Conservation (phyloP, 441 rosid species). For the Populus hybrid region DNA sequence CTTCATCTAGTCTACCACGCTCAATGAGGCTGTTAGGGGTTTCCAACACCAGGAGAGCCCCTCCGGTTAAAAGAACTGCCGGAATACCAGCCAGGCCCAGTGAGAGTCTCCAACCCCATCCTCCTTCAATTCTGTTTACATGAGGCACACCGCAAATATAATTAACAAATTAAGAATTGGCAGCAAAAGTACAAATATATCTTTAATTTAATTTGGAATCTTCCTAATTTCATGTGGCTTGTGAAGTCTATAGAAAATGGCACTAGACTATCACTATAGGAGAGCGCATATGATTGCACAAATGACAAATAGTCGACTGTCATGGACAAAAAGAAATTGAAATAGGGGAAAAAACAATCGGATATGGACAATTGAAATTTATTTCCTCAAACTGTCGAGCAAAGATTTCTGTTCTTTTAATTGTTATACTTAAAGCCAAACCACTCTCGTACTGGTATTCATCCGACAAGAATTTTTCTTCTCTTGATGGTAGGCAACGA, state of each 20-base stretch:
- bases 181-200: not conserved
- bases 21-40: conserved; percentile 92
- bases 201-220: not conserved
- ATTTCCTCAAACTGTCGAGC: not conserved
- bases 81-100: conserved; percentile 87
- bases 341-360: no score
- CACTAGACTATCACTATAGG: not conserved
- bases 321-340: not conserved
- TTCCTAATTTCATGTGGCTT: not conserved
- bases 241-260: not conserved
- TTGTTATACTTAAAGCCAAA: not conserved
- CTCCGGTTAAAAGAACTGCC: conserved; percentile 65
- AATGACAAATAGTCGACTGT: not conserved
- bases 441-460: not conserved
- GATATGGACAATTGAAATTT: no score
- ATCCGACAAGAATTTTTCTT: not conserved
- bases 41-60: conserved; percentile 72
- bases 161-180: not conserved
- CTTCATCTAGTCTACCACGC: conserved; percentile 77
- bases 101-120: conserved; percentile 95
- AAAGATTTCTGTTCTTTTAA: not conserved
- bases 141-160: not conserved
- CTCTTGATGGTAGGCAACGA: not conserved
- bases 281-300: not conserved
- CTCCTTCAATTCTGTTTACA: conserved; percentile 55